Percentiles rank a stretch among this genome's conserved stretches.
phyloP scores from a whole-genome alignment of 345 rosid species.

The Sonneratia caseolaris region DNA sequence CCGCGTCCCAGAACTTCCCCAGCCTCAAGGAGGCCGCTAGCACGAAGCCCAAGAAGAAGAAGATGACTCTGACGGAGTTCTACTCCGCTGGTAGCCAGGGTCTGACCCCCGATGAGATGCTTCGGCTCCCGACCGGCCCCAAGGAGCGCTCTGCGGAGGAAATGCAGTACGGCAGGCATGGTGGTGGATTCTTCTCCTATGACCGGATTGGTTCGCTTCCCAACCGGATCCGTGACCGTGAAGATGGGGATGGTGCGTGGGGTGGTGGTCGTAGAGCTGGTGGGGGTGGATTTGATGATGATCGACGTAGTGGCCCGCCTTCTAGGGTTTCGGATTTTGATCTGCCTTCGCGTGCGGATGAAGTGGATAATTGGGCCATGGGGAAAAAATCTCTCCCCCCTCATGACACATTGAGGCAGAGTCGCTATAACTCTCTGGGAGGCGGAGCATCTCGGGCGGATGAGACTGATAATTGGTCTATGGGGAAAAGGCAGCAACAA shows the following conservation, averaged over 20 bases:
- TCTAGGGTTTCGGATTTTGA: conserved; percentile 80
- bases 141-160: conserved; percentile 83
- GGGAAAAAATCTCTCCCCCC: conserved; percentile 21
- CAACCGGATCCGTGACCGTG: conserved; percentile 32
- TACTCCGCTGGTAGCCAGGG: conserved; percentile 25
- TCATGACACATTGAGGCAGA: conserved; percentile 29
- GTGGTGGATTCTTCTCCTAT: conserved; percentile 75
- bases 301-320: conserved; percentile 43
- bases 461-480: conserved; percentile 58
- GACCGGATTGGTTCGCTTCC: conserved; percentile 38
- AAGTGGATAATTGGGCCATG: conserved; percentile 80
- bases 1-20: conserved; percentile 51
- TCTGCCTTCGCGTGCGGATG: conserved; percentile 84
- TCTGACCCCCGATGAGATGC: conserved; percentile 68
- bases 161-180: conserved; percentile 69
- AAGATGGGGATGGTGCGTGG: conserved; percentile 36
- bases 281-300: conserved; percentile 69
- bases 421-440: conserved; percentile 37
- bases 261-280: conserved; percentile 43
- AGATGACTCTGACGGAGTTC: conserved; percentile 64
- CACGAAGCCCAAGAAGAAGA: conserved; percentile 75
- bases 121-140: conserved; percentile 84
- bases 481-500: conserved; percentile 38
- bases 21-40: conserved; percentile 57
- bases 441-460: conserved; percentile 63